phyloP scores from a whole-genome alignment of 2,329 filamentous ascomycete genomes.

The Stagonosporopsis cucurbitacearum region DNA sequence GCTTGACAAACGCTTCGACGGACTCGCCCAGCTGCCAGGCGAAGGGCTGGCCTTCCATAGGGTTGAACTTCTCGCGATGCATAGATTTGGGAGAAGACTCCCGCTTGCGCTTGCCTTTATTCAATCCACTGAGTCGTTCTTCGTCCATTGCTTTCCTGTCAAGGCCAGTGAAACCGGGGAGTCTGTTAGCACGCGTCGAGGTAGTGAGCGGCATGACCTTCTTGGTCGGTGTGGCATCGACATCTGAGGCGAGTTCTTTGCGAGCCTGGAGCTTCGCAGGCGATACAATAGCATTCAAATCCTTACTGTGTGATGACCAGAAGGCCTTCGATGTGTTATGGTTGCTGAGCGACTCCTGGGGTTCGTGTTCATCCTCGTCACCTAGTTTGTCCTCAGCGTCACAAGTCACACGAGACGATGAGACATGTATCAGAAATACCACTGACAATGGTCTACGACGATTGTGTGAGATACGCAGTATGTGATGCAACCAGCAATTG shows the following conservation, averaged over 20 bases:
- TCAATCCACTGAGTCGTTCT: conserved; percentile 17
- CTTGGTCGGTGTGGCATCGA: conserved; percentile 12
- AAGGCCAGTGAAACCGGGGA: conserved; percentile 6
- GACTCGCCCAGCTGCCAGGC: conserved; percentile 71
- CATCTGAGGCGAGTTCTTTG: conserved; percentile 1
- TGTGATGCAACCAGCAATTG: background rate
- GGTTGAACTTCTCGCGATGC: conserved; percentile 54
- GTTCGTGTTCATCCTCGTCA: conserved; percentile 36
- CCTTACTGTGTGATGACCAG: conserved; percentile 30
- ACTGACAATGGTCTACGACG: background rate
- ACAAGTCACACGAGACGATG: background rate
- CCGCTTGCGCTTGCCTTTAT: conserved; percentile 21
- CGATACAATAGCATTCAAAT: conserved; percentile 34
- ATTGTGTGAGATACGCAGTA: background rate
- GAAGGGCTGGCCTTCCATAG: conserved; percentile 59
- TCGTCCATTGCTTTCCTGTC: conserved; percentile 25
- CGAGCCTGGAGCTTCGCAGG: conserved; percentile 14
- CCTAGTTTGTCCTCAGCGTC: conserved; percentile 27
- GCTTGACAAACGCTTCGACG: conserved; percentile 68
- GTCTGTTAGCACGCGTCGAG: conserved; percentile 6
- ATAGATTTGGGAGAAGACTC: conserved; percentile 12
- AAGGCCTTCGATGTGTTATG: conserved; percentile 22
- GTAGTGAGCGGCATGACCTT: conserved; percentile 10
- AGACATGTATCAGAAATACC: background rate
- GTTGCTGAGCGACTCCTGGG: conserved; percentile 27